Conservation (phyloP, 1,284 basidiomycete genomes). For the Naganishia albida region DNA sequence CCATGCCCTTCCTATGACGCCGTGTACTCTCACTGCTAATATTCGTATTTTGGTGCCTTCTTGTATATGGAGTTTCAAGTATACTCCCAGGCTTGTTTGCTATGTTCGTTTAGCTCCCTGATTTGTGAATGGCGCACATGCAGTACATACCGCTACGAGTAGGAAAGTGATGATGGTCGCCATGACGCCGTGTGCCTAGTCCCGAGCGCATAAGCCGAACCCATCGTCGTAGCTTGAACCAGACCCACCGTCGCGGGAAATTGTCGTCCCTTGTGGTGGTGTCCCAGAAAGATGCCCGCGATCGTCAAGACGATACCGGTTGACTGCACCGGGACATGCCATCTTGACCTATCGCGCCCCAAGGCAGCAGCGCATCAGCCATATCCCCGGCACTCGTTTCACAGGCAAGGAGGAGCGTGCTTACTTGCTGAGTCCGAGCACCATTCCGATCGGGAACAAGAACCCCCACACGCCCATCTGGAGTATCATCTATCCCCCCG, state of each 20-base stretch:
- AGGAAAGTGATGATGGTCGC: conserved; percentile 70
- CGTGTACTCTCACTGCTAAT: conserved; percentile 71
- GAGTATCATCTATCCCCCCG: conserved; percentile 59
- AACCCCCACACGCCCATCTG: conserved; percentile 77
- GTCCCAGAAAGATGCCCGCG: conserved; percentile 73
- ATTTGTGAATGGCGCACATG: background rate
- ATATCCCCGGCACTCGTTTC: too few relatives aligned
- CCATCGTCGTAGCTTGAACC: background rate
- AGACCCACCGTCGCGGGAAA: conserved; percentile 64
- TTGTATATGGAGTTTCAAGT: conserved; percentile 89
- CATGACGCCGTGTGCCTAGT: conserved; percentile 64
- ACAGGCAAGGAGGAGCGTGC: too few relatives aligned
- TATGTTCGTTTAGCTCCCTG: conserved; percentile 24
- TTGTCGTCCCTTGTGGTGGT: conserved; percentile 72
- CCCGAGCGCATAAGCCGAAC: conserved; percentile 1
- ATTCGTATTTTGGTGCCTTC: conserved; percentile 70
- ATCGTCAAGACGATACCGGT: conserved; percentile 68
- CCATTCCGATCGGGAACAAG: conserved; percentile 83
- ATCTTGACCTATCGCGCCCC: conserved; percentile 57
- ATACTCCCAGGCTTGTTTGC: conserved; percentile 77
- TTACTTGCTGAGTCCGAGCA: conserved; percentile 73
- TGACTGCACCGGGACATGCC: conserved; percentile 82
- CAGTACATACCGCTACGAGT: conserved; percentile 56
- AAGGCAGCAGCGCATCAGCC: background rate
- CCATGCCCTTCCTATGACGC: conserved; percentile 79